Conservation (phyloP, 2,329 filamentous ascomycete species). For the Arthrinium phaeospermum region DNA sequence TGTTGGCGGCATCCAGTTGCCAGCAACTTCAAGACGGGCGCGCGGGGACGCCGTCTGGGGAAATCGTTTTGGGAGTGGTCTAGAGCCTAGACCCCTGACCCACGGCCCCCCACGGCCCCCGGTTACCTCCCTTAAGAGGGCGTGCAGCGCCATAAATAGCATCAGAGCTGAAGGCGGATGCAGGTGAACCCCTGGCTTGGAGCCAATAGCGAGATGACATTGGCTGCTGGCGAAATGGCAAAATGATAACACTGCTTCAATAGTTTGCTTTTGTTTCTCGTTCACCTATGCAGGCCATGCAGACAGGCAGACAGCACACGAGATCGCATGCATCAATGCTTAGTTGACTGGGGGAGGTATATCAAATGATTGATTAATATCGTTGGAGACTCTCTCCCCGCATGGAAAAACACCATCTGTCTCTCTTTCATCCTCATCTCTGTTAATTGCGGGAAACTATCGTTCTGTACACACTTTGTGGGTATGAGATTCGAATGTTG, state of each 20-base stretch:
- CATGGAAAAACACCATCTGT: background rate
- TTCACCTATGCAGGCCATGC: background rate
- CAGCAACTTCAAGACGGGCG: background rate
- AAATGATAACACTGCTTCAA: background rate
- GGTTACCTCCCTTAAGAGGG: background rate
- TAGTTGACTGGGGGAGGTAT: background rate
- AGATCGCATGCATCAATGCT: background rate
- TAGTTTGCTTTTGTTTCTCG: background rate
- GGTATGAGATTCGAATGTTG: background rate
- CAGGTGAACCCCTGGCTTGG: background rate
- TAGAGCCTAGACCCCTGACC: background rate
- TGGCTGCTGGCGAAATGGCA: conserved; percentile 9
- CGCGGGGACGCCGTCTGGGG: conserved; percentile 6
- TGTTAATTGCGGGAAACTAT: background rate
- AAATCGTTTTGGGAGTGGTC: background rate
- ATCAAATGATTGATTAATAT: background rate
- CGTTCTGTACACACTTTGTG: background rate
- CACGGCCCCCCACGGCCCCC: background rate
- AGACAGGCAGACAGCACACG: background rate
- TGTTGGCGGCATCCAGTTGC: background rate
- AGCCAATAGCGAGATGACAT: background rate
- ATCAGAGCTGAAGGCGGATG: conserved; percentile 1
- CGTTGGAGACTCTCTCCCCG: background rate
- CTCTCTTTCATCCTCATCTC: background rate
- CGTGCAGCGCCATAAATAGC: background rate